phyloP scores from a whole-genome alignment of 306 rosid species.

The Corylus americana region DNA sequence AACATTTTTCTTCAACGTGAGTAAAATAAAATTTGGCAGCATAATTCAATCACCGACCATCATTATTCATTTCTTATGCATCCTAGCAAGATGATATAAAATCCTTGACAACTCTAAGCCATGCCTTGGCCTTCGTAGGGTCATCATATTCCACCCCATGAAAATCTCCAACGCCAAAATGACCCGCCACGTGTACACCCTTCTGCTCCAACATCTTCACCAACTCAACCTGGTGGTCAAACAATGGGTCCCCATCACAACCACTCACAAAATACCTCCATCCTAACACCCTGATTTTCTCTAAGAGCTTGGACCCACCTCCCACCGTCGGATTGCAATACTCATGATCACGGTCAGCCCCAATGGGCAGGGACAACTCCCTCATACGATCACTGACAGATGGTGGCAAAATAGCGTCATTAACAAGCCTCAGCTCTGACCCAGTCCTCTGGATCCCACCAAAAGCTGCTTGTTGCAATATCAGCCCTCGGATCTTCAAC shows the following conservation, averaged over 20 bases:
- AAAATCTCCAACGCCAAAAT: slow-evolving; percentile 38
- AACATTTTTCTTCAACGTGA: too few species aligned
- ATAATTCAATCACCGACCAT: too few species aligned
- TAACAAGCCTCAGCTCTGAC: slow-evolving; percentile 35
- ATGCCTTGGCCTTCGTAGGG: slow-evolving; percentile 25
- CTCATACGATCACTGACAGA: slow-evolving; percentile 32
- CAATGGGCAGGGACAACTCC: slow-evolving; percentile 43
- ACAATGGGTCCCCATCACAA: slow-evolving; percentile 50
- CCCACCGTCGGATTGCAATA: slow-evolving; percentile 49
- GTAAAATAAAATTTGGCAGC: too few species aligned
- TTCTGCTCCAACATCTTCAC: slow-evolving; percentile 37
- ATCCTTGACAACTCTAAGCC: neutral
- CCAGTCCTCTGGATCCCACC: slow-evolving; percentile 40
- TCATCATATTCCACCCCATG: slow-evolving; percentile 43
- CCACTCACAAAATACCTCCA: slow-evolving; percentile 45
- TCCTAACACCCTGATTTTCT: neutral
- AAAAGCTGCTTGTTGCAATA: slow-evolving; percentile 50
- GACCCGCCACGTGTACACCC: slow-evolving; percentile 36
- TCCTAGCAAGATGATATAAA: slow-evolving; percentile 10
- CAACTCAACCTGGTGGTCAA: slow-evolving; percentile 45
- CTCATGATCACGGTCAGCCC: slow-evolving; percentile 49
- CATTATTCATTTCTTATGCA: too few species aligned
- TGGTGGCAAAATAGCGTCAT: slow-evolving; percentile 21
- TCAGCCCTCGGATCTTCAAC: slow-evolving; percentile 40
- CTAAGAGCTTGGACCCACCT: neutral